phyloP scores from a whole-genome alignment of 768 basidiomycete species.

The Kwoniella heveanensis region DNA sequence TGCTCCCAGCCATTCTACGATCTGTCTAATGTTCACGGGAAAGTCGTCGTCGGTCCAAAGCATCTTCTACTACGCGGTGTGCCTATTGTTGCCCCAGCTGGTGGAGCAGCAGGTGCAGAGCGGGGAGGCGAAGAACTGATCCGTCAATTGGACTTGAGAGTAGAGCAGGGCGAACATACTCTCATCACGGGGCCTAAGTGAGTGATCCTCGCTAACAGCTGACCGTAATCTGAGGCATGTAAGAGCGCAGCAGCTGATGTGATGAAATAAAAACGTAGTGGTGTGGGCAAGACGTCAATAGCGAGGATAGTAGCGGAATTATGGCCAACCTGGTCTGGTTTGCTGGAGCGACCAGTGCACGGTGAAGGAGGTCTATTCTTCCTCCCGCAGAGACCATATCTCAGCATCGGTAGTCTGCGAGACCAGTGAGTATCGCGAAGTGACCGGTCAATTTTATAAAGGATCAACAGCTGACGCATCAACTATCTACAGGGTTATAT shows the following conservation, averaged over 20 bases:
- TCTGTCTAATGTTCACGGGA: conserved; percentile 67
- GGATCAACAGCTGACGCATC: conserved; percentile 32
- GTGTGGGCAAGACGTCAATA: conserved; percentile 86
- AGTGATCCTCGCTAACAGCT: too few relatives aligned
- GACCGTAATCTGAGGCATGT: too few relatives aligned
- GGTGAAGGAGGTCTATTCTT: conserved; percentile 67
- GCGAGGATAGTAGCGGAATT: conserved; percentile 85
- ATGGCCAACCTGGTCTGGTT: conserved; percentile 66
- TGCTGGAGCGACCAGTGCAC: conserved; percentile 60
- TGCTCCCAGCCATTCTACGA: conserved; percentile 61
- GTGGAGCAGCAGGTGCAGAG: conserved; percentile 54
- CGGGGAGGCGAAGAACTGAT: conserved; percentile 65
- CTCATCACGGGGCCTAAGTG: conserved; percentile 81
- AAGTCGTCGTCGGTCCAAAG: conserved; percentile 63
- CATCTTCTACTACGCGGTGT: conserved; percentile 55
- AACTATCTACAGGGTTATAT: conserved; percentile 65
- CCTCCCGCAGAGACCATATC: conserved; percentile 90
- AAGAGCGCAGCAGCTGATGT: neutral
- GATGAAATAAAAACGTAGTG: conserved; percentile 59
- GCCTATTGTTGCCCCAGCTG: conserved; percentile 59
- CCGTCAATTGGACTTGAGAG: conserved; percentile 66
- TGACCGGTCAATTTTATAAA: conserved; percentile 34
- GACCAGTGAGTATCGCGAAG: conserved; percentile 66
- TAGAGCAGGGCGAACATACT: conserved; percentile 74
- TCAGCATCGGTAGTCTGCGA: conserved; percentile 80